Conservation (phyloP, 164 flowering plant species). For the Kingdonia uniflora region DNA sequence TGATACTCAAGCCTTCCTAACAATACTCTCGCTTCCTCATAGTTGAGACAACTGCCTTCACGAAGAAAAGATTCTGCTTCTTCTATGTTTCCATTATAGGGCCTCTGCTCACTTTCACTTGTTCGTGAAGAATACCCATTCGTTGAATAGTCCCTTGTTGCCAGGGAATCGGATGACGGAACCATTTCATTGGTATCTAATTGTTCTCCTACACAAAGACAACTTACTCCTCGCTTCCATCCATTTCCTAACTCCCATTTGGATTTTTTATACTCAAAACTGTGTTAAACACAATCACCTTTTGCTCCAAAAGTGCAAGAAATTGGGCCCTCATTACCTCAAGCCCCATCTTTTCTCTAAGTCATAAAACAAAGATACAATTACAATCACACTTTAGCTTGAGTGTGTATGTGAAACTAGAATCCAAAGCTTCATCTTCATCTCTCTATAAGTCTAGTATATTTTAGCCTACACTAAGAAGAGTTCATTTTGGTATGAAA, state of each 20-base stretch:
- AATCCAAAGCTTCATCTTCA: too few relatives aligned
- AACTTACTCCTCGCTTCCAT: slow-evolving; percentile 19
- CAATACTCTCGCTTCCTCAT: slow-evolving; percentile 96
- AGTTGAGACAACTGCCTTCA: slow-evolving; percentile 65
- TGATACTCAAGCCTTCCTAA: slow-evolving; percentile 88
- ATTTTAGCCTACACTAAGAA: too few relatives aligned
- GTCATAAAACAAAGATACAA: too few relatives aligned
- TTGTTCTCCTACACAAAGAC: slow-evolving; percentile 61
- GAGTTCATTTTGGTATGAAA: too few relatives aligned
- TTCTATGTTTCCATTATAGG: slow-evolving; percentile 67
- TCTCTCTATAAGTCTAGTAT: too few relatives aligned
- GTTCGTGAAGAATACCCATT: slow-evolving; percentile 63
- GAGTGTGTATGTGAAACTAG: too few relatives aligned
- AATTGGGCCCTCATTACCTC: too few relatives aligned
- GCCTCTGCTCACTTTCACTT: slow-evolving; percentile 44
- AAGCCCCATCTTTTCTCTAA: too few relatives aligned
- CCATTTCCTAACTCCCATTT: slow-evolving; percentile 41
- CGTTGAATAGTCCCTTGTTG: slow-evolving; percentile 73
- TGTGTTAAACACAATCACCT: slow-evolving; percentile 11
- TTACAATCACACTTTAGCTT: too few relatives aligned
- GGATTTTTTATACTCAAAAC: slow-evolving; percentile 7
- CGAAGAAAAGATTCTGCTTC: slow-evolving; percentile 93
- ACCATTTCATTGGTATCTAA: slow-evolving; percentile 35
- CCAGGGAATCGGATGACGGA: slow-evolving; percentile 69
- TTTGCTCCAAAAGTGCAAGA: too few relatives aligned